A percentile compares a stretch with the other conserved stretches of the same genome.
phyloP scores from a whole-genome alignment of 352 stramenopile species.

The Phytophthora podocarpi region DNA sequence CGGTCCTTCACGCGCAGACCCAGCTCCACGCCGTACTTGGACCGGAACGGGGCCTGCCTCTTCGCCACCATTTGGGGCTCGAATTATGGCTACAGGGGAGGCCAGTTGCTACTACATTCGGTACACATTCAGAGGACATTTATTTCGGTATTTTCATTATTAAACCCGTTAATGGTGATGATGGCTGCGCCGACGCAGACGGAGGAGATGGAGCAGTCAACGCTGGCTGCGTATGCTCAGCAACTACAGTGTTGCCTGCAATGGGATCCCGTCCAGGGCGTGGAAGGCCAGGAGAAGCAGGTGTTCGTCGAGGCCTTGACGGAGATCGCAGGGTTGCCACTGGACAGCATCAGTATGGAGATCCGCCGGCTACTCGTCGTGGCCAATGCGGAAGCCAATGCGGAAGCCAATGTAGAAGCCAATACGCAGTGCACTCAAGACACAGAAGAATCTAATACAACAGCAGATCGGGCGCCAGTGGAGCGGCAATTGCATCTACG shows the following conservation, averaged over 20 bases:
- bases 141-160: too few relatives aligned
- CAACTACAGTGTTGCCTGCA: conserved; percentile 38
- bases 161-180: too few relatives aligned
- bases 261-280: conserved; percentile 40
- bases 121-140: too few relatives aligned
- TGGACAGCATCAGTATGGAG: conserved; percentile 79
- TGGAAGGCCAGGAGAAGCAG: conserved; percentile 38
- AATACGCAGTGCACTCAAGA: neutral
- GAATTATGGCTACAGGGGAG: too few relatives aligned
- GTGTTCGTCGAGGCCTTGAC: conserved; percentile 75
- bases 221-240: conserved; percentile 23
- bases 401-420: neutral
- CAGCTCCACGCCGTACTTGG: conserved; percentile 32
- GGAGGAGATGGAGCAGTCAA: conserved; percentile 24
- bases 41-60: conserved; percentile 17
- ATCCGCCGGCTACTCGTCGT: conserved; percentile 62
- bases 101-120: too few relatives aligned
- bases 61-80: conserved; percentile 24
- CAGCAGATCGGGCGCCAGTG: neutral
- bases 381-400: neutral
- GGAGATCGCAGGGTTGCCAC: conserved; percentile 66
- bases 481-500: conserved; percentile 26
- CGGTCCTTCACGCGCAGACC: conserved; percentile 33
- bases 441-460: neutral
- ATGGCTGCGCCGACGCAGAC: neutral